Base-by-base conservation (phyloP, 805 yeast genomes). In the Wickerhamiella kazuoi region DNA sequence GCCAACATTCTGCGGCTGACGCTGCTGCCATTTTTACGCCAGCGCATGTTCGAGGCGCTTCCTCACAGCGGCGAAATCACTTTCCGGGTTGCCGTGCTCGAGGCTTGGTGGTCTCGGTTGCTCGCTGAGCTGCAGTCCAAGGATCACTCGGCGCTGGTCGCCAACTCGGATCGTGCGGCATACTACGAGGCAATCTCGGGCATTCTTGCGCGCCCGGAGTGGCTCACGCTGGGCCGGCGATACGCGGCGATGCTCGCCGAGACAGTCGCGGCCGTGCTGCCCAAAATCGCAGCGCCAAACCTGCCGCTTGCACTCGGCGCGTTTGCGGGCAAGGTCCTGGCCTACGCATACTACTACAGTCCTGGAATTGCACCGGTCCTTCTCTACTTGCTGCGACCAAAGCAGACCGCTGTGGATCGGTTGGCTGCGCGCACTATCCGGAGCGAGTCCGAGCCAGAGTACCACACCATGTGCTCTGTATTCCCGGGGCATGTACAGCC, bases 251-350 rank as follows among this genome's bases (percentile, higher is more conserved):
- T 57, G 18, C 57, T 79, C 20, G 52, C 62, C n/a, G 60, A 63
- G 30, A 76, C 87, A 1, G 56, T 75, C 39, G 69, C 67, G 36
- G 68, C 63, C 47, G 63, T 72, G 39, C 62, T 78, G 11, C 53
- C 59, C 37, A 66, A 68, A 46, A 57, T 74, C 41, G 58, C 64
- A 36, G 49, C 65, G 41, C 74, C 74, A 45, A 62, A 62, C 19
- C 59, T 74, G 9, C 64, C 80, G 0, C 54, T 73, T n/a, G 63
- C 77, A 4, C 55, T 69, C 17, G 63, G 72, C 18, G 82, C 83
- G 3, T 76, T 78, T 47, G 61, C 73, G 11, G 87, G 87, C 4
- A 78, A 79, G 49, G 67, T 74, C 3, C 68, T 79, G 52, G 84
- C 84, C 1, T 71, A 73, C 50, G 60, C 73, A 3, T 79, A 67